Conservation (phyloP, 2,329 filamentous ascomycete species). For the Microascus cirrosus region DNA sequence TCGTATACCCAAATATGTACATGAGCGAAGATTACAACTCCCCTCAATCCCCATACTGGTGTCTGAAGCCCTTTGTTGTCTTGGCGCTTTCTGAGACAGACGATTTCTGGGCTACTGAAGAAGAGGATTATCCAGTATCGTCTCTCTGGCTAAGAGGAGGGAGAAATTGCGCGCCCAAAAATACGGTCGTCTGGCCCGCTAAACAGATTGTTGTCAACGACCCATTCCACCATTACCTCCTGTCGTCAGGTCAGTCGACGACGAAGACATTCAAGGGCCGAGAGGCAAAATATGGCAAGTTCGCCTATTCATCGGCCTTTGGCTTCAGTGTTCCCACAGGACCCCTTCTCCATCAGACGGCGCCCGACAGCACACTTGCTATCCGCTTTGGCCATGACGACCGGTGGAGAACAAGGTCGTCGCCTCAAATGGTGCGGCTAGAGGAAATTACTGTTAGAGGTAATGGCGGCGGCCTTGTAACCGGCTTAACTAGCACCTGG, state of each 20-base stretch:
- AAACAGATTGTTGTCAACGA: constrained; percentile 32
- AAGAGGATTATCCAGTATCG: constrained; percentile 14
- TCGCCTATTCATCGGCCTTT: constrained; percentile 36
- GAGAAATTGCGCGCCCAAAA: neutral
- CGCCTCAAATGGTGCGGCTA: constrained; percentile 11
- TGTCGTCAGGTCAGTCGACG: constrained; percentile 27
- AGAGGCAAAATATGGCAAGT: constrained; percentile 33
- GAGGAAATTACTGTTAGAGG: neutral
- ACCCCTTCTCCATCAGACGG: constrained; percentile 18
- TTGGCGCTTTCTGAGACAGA: constrained; percentile 22
- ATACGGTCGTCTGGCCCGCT: constrained; percentile 12
- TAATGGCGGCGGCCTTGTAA: neutral
- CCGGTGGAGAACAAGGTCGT: constrained; percentile 18
- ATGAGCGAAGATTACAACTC: constrained; percentile 47
- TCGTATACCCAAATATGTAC: constrained; percentile 34
- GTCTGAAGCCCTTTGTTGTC: constrained; percentile 34
- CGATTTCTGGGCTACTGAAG: constrained; percentile 31
- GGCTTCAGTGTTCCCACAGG: constrained; percentile 30
- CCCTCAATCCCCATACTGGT: constrained; percentile 43
- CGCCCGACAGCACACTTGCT: constrained; percentile 18
- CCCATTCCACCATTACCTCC: constrained; percentile 26
- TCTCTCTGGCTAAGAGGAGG: neutral
- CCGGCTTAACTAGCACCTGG: constrained; percentile 3
- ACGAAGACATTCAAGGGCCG: constrained; percentile 24
- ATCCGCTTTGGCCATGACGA: constrained; percentile 19